Base-by-base conservation (phyloP, 1,139 yeast genomes). In the Yamadazyma kanchanaburiensis region DNA sequence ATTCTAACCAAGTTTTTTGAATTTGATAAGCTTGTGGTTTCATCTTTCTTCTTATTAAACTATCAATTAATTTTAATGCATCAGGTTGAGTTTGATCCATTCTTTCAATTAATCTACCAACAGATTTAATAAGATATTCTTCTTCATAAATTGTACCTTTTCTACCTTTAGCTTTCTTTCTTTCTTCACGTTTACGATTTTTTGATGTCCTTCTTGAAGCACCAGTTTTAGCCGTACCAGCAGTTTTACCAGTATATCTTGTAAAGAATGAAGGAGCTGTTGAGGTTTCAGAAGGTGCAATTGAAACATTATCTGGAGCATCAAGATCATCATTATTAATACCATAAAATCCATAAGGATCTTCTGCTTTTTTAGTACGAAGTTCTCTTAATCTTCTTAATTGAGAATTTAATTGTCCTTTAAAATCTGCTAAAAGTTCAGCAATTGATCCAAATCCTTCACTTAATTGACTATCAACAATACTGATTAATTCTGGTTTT, bases 141-240 rank as follows among this genome's bases (percentile, higher is more conserved):
- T 94, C 98, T 58, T 91, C 98, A 51, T 91, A 91, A 12, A 91
- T 84, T 4, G 97, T 89, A 24, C 97, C 97, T 64, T 91, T 91
- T 65, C 94, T 86, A 36, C 98, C 98, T 48, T 95, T 78, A 2
- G 98, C 99, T 40, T 80, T 75, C 63, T 94, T 94, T 49, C 98
- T 78, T 55, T 91, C 98, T 58, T 91, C 96, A 46, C 98, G 77
- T 55, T 96, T 86, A 40, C 80, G 77, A 57, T 89, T 91, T 60
- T 91, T 94, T 7, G 94, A 74, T 0, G 98, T 88, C 49, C 82
- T 76, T 58, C 98, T 76, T 0, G 96, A 82, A 2, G 94, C 96
- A 15, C 97, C 96, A 0, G 98, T 91, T 53, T 85, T 84, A 4
- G 97, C 98, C 3, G 98, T 91, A 14, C 96, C 95, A 1, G 83